A percentile compares a stretch with the other conserved stretches of the same genome.
phyloP scores from a whole-genome alignment of 306 rosid genomes.

The Cajanus cajan region DNA sequence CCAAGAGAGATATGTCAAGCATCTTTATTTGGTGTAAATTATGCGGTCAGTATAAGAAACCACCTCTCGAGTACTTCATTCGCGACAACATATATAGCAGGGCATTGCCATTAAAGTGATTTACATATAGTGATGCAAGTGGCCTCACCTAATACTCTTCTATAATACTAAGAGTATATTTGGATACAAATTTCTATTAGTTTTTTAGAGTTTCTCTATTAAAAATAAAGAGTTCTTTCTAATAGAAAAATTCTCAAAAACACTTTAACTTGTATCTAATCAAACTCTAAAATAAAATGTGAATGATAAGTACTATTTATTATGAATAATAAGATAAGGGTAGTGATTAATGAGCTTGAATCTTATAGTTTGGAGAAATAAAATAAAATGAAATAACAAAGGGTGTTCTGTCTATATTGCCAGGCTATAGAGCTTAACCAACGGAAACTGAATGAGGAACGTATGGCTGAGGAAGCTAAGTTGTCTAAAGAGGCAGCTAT shows the following conservation, averaged over 20 bases:
- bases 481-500: slow-evolving; percentile 72
- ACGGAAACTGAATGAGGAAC: slow-evolving; percentile 70
- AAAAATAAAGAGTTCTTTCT: too few species aligned
- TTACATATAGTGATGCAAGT: neutral
- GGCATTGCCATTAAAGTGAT: neutral
- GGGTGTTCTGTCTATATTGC: neutral
- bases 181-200: too few species aligned
- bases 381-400: neutral
- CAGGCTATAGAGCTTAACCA: slow-evolving; percentile 75
- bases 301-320: neutral
- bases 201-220: too few species aligned
- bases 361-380: neutral
- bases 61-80: neutral
- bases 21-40: neutral
- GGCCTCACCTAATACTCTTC: neutral
- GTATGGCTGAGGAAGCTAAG: slow-evolving; percentile 58
- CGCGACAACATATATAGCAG: neutral
- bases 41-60: neutral
- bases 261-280: too few species aligned
- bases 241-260: too few species aligned
- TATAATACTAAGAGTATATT: too few species aligned
- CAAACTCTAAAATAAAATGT: neutral
- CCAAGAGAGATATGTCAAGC: too few species aligned
- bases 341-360: neutral
- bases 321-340: neutral